A percentile compares a stretch with the other conserved stretches of the same genome.
phyloP scores from a whole-genome alignment of 1,284 basidiomycete genomes.

The Marasmius oreades region DNA sequence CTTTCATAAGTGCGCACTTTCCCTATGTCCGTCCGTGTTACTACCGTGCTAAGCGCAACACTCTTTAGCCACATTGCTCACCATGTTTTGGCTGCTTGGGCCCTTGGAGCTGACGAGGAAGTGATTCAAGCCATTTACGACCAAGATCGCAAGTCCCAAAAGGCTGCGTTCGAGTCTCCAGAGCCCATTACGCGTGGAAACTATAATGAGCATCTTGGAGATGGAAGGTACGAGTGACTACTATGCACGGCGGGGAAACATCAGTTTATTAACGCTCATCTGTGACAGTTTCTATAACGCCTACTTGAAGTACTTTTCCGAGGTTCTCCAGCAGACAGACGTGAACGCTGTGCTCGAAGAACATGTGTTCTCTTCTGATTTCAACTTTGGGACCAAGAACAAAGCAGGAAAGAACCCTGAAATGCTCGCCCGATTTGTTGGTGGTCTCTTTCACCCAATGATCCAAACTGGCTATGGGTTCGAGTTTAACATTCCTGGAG shows the following conservation, averaged over 20 bases:
- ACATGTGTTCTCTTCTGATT: slow-evolving; percentile 51
- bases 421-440: slow-evolving; percentile 60
- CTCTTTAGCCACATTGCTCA: slow-evolving; percentile 44
- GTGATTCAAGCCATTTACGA: slow-evolving; percentile 41
- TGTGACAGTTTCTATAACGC: slow-evolving; percentile 50
- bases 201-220: slow-evolving; percentile 45
- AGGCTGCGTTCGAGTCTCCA: slow-evolving; percentile 37
- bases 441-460: slow-evolving; percentile 60
- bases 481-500: slow-evolving; percentile 60
- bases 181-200: slow-evolving; percentile 37
- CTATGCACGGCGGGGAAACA: not conserved
- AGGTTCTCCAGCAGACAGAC: slow-evolving; percentile 34
- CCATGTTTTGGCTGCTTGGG: slow-evolving; percentile 48
- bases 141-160: slow-evolving; percentile 35
- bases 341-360: slow-evolving; percentile 43
- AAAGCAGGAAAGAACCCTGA: slow-evolving; percentile 35
- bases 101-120: slow-evolving; percentile 38
- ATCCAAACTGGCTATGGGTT: slow-evolving; percentile 63
- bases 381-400: slow-evolving; percentile 37
- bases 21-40: not conserved
- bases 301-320: slow-evolving; percentile 55
- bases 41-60: not conserved
- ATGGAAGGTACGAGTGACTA: slow-evolving; percentile 35
- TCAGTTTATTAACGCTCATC: not conserved
- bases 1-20: slow-evolving; percentile 38